Base-by-base conservation (phyloP, 306 rosid species). In the Castanea crenata region DNA sequence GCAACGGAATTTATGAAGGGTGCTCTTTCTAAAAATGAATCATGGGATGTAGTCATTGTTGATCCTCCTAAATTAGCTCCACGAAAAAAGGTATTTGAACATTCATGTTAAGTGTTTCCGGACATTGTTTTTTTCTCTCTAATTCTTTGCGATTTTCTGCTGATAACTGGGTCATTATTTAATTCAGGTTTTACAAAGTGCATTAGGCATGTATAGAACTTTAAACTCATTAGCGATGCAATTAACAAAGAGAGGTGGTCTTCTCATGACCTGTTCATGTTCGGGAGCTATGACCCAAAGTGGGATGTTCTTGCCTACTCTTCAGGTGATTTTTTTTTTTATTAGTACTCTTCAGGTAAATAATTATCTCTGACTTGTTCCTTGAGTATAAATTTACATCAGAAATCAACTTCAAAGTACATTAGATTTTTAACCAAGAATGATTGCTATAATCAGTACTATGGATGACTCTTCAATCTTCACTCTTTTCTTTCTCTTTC, bases 1-100 rank as follows among this genome's bases (percentile, higher is more conserved):
- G 97, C 91, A 59, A 80, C 89, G 38, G 83, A 74, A 52, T 94
- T 90, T 82, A 94, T 94, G 99, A 95, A 90, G 92, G 81, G 65
- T 69, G 94, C 98, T 83, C 87, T 91, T 78, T 81, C 85, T 32
- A 86, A 90, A 81, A 85, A 89, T 84, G 96, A 91, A 73, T 85
- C 88, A 9, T 95, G 97, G 97, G 98, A 95, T 69, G 80, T 95
- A 68, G 87, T 95, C 88, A 81, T 91, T 82, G 71, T 95, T 67
- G 98, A 92, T 86, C 99, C 99, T 80, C 99, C 97, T 56, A 92
- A 94, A 90, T 83, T 92, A 68, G 97, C 99, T 3, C 99, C 99
- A 71, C 74, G 91, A 27, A 92, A 84, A 83, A 92, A 89, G 97
- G 99, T 92, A 79, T 64, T 23, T 23, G 14, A 12, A 34, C 46